Evolutionary conservation across 345 rosid species (phyloP).

Genomic region (Clarkia xantiana): DNA sequence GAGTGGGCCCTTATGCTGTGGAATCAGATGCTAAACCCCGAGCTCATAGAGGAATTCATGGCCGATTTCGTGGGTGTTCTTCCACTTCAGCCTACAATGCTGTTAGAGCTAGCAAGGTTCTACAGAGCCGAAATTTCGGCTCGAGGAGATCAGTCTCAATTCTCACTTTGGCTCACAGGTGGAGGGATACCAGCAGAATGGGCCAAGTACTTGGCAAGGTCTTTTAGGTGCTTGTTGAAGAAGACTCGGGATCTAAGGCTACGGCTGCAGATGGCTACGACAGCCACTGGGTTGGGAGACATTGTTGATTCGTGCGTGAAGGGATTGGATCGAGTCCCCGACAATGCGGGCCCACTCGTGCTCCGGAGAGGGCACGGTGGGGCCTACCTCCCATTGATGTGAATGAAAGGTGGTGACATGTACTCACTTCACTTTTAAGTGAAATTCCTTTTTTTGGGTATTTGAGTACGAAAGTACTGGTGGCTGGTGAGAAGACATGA

Average conservation of each 20-base stretch:
- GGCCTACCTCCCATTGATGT: conserved; percentile 89
- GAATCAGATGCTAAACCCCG: conserved; percentile 93
- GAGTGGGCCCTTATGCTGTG: conserved; percentile 95
- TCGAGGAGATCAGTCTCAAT: conserved; percentile 86
- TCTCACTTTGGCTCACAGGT: conserved; percentile 89
- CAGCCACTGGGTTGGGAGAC: conserved; percentile 73
- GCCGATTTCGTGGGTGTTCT: conserved; percentile 92
- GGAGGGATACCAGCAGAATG: conserved; percentile 91
- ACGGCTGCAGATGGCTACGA: conserved; percentile 59
- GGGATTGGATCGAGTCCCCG: conserved; percentile 70
- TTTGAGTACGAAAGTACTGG: too few relatives aligned
- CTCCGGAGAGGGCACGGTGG: conserved; percentile 91
- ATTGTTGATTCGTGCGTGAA: conserved; percentile 40
- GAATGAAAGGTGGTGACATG: conserved; percentile 6
- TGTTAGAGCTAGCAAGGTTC: conserved; percentile 66
- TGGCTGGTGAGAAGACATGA: too few relatives aligned
- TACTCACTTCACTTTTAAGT: too few relatives aligned
- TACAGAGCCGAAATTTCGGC: conserved; percentile 86
- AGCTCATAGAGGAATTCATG: conserved; percentile 72
- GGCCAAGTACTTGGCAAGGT: conserved; percentile 83
- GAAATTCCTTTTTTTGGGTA: too few relatives aligned
- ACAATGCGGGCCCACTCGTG: conserved; percentile 58
- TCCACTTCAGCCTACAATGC: conserved; percentile 85
- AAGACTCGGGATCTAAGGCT: conserved; percentile 71
- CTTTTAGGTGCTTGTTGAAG: conserved; percentile 78